Evolutionary conservation across 2,329 filamentous ascomycete genomes (phyloP).

Genomic region (Xylariomycetidae sp.): DNA sequence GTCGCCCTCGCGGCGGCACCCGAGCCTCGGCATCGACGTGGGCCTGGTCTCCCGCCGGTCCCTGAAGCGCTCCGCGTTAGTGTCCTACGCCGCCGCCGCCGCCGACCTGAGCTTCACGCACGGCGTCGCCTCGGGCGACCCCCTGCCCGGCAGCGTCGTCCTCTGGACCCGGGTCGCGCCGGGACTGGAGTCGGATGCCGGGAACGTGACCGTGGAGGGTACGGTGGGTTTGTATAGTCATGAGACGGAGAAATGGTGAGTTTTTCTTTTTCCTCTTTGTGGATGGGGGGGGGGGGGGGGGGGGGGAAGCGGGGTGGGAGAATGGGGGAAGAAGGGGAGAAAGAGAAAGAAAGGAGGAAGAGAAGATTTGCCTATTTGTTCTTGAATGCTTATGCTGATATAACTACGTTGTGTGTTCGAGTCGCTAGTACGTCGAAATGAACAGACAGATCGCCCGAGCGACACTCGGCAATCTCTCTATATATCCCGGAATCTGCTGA

Average conservation of each 20-base stretch:
- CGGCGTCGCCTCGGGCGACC: slow-evolving; percentile 49
- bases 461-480: too few relatives aligned
- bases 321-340: too few relatives aligned
- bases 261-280: too few relatives aligned
- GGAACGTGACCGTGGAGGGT: slow-evolving; percentile 39
- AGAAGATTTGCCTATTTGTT: too few relatives aligned
- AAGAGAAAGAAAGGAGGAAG: too few relatives aligned
- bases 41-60: slow-evolving; percentile 55
- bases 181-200: slow-evolving; percentile 38
- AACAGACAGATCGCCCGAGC: too few relatives aligned
- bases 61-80: slow-evolving; percentile 33
- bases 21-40: slow-evolving; percentile 59
- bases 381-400: too few relatives aligned
- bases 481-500: too few relatives aligned
- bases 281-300: too few relatives aligned
- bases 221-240: slow-evolving; percentile 40
- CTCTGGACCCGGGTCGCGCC: slow-evolving; percentile 46
- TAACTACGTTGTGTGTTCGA: too few relatives aligned
- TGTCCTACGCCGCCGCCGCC: slow-evolving; percentile 37
- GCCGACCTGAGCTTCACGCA: slow-evolving; percentile 59
- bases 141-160: slow-evolving; percentile 54
- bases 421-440: too few relatives aligned
- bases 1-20: slow-evolving; percentile 61
- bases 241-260: slow-evolving; percentile 43
- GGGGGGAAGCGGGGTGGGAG: too few relatives aligned